Base-by-base conservation (phyloP, 2,329 filamentous ascomycete species). In the Polychaeton citri region DNA sequence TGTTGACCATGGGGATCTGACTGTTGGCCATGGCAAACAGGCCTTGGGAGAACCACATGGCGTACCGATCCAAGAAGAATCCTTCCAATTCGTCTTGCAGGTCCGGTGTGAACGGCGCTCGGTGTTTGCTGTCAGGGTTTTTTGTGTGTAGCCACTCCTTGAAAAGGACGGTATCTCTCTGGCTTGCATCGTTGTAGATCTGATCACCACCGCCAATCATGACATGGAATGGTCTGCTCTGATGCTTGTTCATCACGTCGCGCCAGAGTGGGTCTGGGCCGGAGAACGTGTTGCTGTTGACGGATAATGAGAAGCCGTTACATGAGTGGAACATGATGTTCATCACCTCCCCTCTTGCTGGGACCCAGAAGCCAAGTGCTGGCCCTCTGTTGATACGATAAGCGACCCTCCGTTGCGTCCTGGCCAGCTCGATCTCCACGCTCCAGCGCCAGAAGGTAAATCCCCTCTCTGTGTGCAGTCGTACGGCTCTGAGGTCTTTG, bases 311-410 rank as follows among this genome's bases (percentile, higher is more conserved):
- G 65, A 98, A 98, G 2, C 92, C 90, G 56, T 98, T 98, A 65
- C 90, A 94, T 55, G 82, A 94, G 63, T 96, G 75, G 63, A 95
- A 98, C 86, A 96, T 94, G 55, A 95, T 83, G 62, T 96, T 95
- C 90, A 98, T 98, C 2, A 81, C 74, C 55, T 93, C 72, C 12
- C 76, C 80, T 34, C 70, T 73, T 20, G 80, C 81, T 4, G 92
- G 90, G 1, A 98, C 85, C 88, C 90, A 98, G 57, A 98, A 98
- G 1, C 81, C 84, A 35, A 83, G 77, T 2, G 84, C 76, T 5
- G 88, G 87, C 1, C 90, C 88, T 32, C 79, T 72, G 53, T 98
- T 98, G 64, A 98, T 93, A 36, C 87, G 82, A 59, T 98, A 98
- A 0, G 87, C 88, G 44, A 98, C 81, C 26, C 88, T 79, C 49